A percentile compares a stretch with the other conserved stretches of the same genome.
Conservation (phyloP, 75 land plant species). For the Larix kaempferi region DNA sequence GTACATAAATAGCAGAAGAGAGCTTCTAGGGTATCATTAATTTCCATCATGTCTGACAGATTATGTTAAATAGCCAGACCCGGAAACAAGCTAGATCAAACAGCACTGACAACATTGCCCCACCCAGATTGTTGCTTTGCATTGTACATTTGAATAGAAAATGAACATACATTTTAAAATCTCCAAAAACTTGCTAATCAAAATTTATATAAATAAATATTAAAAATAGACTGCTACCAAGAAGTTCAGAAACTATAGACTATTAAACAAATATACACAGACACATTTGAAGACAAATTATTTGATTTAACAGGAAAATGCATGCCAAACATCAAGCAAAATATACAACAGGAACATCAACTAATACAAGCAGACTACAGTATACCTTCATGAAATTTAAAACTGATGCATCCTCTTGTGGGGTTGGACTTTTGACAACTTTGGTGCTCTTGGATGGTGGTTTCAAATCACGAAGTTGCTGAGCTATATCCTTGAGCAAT, state of each 20-base stretch:
- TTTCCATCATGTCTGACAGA: neutral
- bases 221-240: neutral
- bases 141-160: neutral
- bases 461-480: slow-evolving; percentile 52
- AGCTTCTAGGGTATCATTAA: neutral
- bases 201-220: neutral
- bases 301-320: slow-evolving; percentile 9
- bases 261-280: neutral
- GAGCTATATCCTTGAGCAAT: slow-evolving; percentile 72
- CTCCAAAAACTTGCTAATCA: no score
- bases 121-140: neutral
- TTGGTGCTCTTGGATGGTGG: slow-evolving; percentile 18
- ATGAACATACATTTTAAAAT: no score
- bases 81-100: neutral
- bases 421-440: neutral
- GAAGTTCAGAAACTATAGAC: neutral
- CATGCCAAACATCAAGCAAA: neutral
- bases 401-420: neutral
- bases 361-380: neutral
- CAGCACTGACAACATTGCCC: neutral
- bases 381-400: slow-evolving; percentile 9
- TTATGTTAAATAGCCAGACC: neutral
- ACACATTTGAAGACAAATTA: neutral
- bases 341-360: neutral
- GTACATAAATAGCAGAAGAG: neutral